A percentile compares a stretch with the other conserved stretches of the same genome.
Conservation (phyloP, 305 asterid species). For the Andrographis paniculata region DNA sequence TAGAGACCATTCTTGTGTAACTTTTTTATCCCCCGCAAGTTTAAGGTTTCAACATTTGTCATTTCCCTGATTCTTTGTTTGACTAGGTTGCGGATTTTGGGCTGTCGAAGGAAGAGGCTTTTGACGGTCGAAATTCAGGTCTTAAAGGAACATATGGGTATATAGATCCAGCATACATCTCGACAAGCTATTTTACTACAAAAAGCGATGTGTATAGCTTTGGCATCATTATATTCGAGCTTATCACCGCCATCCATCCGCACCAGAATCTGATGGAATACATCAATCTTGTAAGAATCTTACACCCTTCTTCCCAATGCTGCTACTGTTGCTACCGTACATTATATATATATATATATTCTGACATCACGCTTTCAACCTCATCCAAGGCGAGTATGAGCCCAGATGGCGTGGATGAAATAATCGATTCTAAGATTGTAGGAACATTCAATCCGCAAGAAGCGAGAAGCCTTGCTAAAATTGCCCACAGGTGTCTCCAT, state of each 20-base stretch:
- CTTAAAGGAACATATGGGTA: conserved; percentile 96
- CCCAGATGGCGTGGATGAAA: conserved; percentile 85
- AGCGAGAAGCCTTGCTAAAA: conserved; percentile 57
- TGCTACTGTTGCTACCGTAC: not conserved
- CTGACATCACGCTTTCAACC: conserved; percentile 8
- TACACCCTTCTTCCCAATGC: conserved; percentile 5
- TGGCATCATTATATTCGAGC: conserved; percentile 92
- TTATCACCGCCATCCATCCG: conserved; percentile 96
- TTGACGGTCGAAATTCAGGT: conserved; percentile 70
- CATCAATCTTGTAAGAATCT: conserved; percentile 74
- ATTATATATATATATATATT: not conserved
- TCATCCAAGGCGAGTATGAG: conserved; percentile 77
- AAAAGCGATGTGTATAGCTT: conserved; percentile 93
- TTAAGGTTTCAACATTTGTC: conserved; percentile 2
- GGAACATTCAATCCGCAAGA: conserved; percentile 65
- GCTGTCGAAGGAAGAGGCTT: conserved; percentile 81
- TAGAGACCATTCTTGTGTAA: conserved; percentile 19
- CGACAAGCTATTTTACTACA: conserved; percentile 75
- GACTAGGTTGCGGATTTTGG: conserved; percentile 98
- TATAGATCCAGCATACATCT: conserved; percentile 81
- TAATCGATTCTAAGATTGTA: conserved; percentile 60
- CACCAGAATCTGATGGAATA: conserved; percentile 94
- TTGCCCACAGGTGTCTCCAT: conserved; percentile 72
- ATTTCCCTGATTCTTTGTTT: conserved; percentile 12
- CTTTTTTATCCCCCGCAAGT: not conserved